Conservation (phyloP, 2,329 filamentous ascomycete species). For the Apiospora rasikravindrae region DNA sequence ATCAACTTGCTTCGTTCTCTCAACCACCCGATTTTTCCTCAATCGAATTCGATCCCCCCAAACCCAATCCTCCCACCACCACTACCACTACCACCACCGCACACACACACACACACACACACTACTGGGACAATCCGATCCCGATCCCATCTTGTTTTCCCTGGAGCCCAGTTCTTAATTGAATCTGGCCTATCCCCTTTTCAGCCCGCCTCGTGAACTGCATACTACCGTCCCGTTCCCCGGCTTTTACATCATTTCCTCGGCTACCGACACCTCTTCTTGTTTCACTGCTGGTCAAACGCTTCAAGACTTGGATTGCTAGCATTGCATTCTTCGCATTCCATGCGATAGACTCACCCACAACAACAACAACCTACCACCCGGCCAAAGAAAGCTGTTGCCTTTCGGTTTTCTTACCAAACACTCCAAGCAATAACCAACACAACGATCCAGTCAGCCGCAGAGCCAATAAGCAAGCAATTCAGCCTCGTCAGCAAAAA, state of each 20-base stretch:
- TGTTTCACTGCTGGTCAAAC: conserved; percentile 21
- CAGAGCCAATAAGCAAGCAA: conserved; percentile 1
- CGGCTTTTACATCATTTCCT: conserved; percentile 15
- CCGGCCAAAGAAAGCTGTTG: background rate
- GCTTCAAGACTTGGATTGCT: conserved; percentile 14
- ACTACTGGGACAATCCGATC: conserved; percentile 7
- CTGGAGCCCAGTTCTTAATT: conserved; percentile 40
- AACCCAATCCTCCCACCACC: conserved; percentile 7
- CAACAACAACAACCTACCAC: background rate
- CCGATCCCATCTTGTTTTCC: conserved; percentile 22
- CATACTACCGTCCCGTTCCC: background rate
- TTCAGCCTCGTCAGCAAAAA: background rate
- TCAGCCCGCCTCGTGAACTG: conserved; percentile 7
- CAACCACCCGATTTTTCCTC: conserved; percentile 8
- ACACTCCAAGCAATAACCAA: background rate
- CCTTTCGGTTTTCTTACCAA: background rate
- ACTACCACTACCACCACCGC: background rate
- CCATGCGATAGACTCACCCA: background rate
- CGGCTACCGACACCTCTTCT: conserved; percentile 19
- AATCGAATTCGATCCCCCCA: background rate
- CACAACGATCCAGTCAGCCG: background rate
- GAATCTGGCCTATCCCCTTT: conserved; percentile 35
- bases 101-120: background rate
- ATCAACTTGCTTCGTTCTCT: conserved; percentile 7
- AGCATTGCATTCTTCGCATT: background rate